Evolutionary conservation across 805 yeast genomes (phyloP).

Genomic region (Wickerhamomyces subpelliculosus): DNA sequence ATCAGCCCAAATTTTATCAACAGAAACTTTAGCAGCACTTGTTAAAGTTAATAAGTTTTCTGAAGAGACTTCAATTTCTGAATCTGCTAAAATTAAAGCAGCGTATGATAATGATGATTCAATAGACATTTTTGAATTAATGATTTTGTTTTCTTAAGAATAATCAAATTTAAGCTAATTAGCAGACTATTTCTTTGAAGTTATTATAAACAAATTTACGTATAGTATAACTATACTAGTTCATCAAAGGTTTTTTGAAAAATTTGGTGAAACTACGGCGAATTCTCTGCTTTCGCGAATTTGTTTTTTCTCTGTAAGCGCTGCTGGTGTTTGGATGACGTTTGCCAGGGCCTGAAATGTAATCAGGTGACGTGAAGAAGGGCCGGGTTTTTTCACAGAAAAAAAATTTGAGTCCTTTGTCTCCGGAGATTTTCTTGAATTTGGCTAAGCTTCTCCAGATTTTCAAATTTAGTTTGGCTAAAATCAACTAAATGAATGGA

Average conservation of each 20-base stretch:
- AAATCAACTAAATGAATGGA: too few relatives aligned
- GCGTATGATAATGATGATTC: slow-evolving; percentile 88
- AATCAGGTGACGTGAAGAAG: not conserved
- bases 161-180: slow-evolving; percentile 25
- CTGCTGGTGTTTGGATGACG: not conserved
- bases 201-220: not conserved
- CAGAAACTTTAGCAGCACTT: slow-evolving; percentile 76
- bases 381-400: too few relatives aligned
- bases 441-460: too few relatives aligned
- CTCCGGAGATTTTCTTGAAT: not conserved
- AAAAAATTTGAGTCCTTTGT: too few relatives aligned
- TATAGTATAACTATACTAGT: not conserved
- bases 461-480: too few relatives aligned
- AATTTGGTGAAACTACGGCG: not conserved
- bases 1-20: slow-evolving; percentile 81
- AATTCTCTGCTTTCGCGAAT: not conserved
- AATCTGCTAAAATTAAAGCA: slow-evolving; percentile 89
- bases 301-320: too few relatives aligned
- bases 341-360: not conserved
- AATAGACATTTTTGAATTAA: slow-evolving; percentile 45
- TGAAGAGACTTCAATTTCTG: slow-evolving; percentile 80
- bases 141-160: too few relatives aligned
- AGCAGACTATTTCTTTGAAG: slow-evolving; percentile 26
- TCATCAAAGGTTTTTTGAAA: not conserved
- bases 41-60: slow-evolving; percentile 76